Percentiles rank a stretch among this genome's conserved stretches.
Conservation (phyloP, 2,329 filamentous ascomycete species). For the Fusarium nanum region DNA sequence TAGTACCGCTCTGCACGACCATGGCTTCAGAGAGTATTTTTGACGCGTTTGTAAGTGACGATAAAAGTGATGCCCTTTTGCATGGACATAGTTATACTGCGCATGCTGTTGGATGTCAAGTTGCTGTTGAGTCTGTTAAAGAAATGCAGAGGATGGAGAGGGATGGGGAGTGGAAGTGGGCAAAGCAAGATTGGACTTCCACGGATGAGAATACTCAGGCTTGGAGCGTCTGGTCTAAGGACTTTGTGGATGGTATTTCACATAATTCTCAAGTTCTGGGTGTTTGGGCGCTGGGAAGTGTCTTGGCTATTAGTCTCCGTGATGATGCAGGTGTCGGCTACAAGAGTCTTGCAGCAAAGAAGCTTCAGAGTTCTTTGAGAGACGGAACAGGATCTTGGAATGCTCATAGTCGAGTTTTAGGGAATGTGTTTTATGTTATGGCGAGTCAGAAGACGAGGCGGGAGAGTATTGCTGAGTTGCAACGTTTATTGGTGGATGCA, state of each 20-base stretch:
- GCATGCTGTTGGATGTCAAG: slow-evolving; percentile 82
- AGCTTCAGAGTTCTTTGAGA: slow-evolving; percentile 55
- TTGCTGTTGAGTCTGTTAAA: slow-evolving; percentile 75
- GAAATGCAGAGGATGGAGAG: slow-evolving; percentile 70
- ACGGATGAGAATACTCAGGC: slow-evolving; percentile 11
- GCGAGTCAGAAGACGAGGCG: slow-evolving; percentile 59
- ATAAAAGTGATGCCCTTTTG: slow-evolving; percentile 82
- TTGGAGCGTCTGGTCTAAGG: slow-evolving; percentile 79
- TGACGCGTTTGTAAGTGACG: slow-evolving; percentile 73
- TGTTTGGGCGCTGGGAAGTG: slow-evolving; percentile 79
- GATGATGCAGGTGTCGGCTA: slow-evolving; percentile 59
- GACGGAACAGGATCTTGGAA: slow-evolving; percentile 55
- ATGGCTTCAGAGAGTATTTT: slow-evolving; percentile 81
- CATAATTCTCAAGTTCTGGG: slow-evolving; percentile 66
- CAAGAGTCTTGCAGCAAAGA: slow-evolving; percentile 59
- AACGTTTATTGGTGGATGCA: slow-evolving; percentile 33
- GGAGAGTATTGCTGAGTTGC: slow-evolving; percentile 43
- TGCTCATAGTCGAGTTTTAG: slow-evolving; percentile 65
- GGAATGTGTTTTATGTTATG: slow-evolving; percentile 71
- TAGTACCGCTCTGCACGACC: slow-evolving; percentile 82
- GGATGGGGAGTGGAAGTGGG: slow-evolving; percentile 64
- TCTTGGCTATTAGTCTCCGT: slow-evolving; percentile 72
- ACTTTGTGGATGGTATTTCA: slow-evolving; percentile 70
- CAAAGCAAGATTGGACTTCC: slow-evolving; percentile 20
- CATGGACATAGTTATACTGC: slow-evolving; percentile 92